Percentiles rank a stretch among this genome's conserved stretches.
Conservation (phyloP, 2,329 filamentous ascomycete species). For the Beauveria asiatica region DNA sequence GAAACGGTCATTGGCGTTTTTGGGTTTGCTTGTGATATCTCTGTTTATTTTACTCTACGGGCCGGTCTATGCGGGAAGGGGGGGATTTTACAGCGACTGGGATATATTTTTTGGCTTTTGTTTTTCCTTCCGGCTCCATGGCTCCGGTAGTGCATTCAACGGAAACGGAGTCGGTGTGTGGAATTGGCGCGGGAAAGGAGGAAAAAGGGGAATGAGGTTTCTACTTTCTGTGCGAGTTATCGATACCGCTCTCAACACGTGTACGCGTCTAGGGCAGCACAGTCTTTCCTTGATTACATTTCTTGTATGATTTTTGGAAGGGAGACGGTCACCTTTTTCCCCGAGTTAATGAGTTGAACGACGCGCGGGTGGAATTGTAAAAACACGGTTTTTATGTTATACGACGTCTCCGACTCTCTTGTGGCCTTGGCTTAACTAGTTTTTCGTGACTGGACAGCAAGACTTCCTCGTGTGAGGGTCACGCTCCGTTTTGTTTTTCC, state of each 20-base stretch:
- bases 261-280: not conserved
- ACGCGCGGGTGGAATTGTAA: constrained; percentile 1
- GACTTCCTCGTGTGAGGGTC: not conserved
- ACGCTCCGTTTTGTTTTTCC: not conserved
- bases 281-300: not conserved
- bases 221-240: not conserved
- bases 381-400: not conserved
- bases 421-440: not conserved
- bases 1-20: constrained; percentile 23
- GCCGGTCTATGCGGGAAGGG: not conserved
- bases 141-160: not conserved
- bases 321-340: not conserved
- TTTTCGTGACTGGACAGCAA: not conserved
- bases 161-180: constrained; percentile 1
- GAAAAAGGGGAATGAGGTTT: not conserved
- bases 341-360: not conserved
- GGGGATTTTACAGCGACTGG: constrained; percentile 1
- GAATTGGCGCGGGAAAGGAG: constrained; percentile 1
- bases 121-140: not conserved
- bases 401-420: not conserved
- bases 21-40: constrained; percentile 1
- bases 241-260: constrained; percentile 1
- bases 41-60: constrained; percentile 2
- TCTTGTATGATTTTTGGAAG: not conserved
- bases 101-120: not conserved